Conservation (phyloP, 2,329 filamentous ascomycete genomes). For the Celoporthe dispersa region DNA sequence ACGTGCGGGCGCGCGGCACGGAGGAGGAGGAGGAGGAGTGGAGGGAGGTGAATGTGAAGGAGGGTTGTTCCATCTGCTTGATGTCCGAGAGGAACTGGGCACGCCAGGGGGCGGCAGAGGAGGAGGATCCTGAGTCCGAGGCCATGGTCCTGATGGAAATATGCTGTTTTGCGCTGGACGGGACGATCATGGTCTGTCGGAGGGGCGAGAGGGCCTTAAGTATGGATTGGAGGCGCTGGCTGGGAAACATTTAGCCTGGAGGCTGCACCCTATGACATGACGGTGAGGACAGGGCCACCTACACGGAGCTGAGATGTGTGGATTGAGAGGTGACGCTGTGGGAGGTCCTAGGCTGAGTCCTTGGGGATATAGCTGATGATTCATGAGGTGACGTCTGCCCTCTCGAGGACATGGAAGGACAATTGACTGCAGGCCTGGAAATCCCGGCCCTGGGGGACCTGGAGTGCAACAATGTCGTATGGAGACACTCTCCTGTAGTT, state of each 20-base stretch:
- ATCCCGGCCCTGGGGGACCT: no score
- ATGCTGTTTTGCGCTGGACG: slow-evolving; percentile 14
- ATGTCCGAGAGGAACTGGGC: slow-evolving; percentile 56
- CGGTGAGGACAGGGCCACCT: background rate
- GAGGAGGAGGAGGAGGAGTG: slow-evolving; percentile 45
- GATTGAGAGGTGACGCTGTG: slow-evolving; percentile 3
- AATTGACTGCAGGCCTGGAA: background rate
- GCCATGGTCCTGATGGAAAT: slow-evolving; percentile 35
- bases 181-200: slow-evolving; percentile 1
- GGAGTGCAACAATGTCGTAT: background rate
- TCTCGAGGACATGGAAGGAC: background rate
- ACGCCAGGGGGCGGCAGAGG: slow-evolving; percentile 56
- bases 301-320: background rate
- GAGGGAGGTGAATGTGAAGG: slow-evolving; percentile 57
- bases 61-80: slow-evolving; percentile 49
- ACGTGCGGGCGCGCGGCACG: slow-evolving; percentile 70
- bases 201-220: slow-evolving; percentile 18
- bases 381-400: slow-evolving; percentile 10
- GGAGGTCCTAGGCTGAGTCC: background rate
- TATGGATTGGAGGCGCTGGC: slow-evolving; percentile 16
- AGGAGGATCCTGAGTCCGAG: slow-evolving; percentile 24
- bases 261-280: background rate
- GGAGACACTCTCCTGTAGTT: background rate
- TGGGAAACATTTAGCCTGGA: slow-evolving; percentile 16
- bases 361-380: slow-evolving; percentile 4